Evolutionary conservation across 2,329 filamentous ascomycete species (phyloP), one percentile per base, ranked within the genome.

Genomic region (Sporothrix curviconia): DNA sequence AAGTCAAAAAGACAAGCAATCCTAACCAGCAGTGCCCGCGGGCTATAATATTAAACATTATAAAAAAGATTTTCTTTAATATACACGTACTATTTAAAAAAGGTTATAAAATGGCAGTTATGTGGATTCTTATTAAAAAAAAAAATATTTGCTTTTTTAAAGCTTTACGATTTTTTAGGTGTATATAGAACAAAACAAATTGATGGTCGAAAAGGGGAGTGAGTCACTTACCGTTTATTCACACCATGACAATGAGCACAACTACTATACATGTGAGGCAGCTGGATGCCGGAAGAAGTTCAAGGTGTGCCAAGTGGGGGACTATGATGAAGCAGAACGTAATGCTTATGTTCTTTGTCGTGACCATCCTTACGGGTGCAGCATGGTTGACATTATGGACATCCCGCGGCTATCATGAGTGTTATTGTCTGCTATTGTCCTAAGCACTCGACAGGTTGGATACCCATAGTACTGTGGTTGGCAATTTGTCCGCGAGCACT

Each of bases 251-350:
- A 51, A 51, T 15, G 32, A 51, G 34, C 47, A 51, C 19, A 51
- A 51, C 47, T 51, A 24, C 32, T 12, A 51, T 39, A 51, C 30
- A 11, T 51, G 47, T 28, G 47, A 51, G 47, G 47, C 19, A 25
- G 30, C 30, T 51, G 17, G 32, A 28, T 51, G 32, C 32, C 32
- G 22, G 17, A 51, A 51, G 30, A 39, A 51, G 32, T 51, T 51
- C 12, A 39, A 24, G 12, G 32, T 51, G 17, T 51, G 19, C 32
- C 19, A 51, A 12, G 32, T 37, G 19, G 47, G 47, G 32, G 34
- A 47, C 19, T 12, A 51, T 25, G 32, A 51, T 15, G 32, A n/a
- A 24, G 14, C 14, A n/a, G 47, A 39, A 25, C 37, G 17, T 4
- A 22, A 22, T 7, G 47, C 2, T 3, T 51, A 25, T 39, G 32